Percentiles rank a stretch among this genome's conserved stretches.
phyloP scores from a whole-genome alignment of 306 rosid species.

The Cicer bijugum region DNA sequence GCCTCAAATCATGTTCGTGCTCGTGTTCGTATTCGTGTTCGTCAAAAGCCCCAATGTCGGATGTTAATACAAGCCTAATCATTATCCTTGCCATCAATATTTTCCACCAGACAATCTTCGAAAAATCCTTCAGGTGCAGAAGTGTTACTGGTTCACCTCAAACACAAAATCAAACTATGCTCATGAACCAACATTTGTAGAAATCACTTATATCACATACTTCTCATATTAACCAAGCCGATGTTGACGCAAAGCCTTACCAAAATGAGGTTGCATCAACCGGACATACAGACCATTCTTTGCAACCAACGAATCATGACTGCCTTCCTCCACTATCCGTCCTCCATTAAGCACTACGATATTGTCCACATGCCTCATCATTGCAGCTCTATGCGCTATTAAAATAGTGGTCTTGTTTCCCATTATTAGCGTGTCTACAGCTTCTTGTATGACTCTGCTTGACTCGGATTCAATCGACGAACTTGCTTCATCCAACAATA shows the following conservation, averaged over 20 bases:
- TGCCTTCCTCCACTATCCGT: constrained; percentile 95
- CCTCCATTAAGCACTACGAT: constrained; percentile 99
- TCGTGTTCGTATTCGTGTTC: no score
- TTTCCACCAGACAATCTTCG: constrained; percentile 47
- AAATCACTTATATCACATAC: constrained; percentile 38
- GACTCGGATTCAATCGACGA: constrained; percentile 98
- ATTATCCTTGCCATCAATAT: constrained; percentile 42
- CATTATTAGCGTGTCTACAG: constrained; percentile 96
- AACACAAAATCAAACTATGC: constrained; percentile 51
- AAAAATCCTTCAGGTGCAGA: constrained; percentile 45
- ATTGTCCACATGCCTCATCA: constrained; percentile 99
- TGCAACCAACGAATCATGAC: constrained; percentile 76
- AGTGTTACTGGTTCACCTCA: constrained; percentile 45
- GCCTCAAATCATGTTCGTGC: no score
- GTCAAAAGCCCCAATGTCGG: constrained; percentile 47
- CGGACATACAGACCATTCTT: constrained; percentile 94
- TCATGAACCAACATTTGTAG: constrained; percentile 46
- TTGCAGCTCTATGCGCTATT: constrained; percentile 98
- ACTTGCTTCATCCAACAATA: constrained; percentile 96
- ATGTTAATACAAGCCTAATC: constrained; percentile 42
- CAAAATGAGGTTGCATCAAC: constrained; percentile 98
- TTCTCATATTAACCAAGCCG: constrained; percentile 65
- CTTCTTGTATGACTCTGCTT: constrained; percentile 98
- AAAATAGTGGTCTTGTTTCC: constrained; percentile 98
- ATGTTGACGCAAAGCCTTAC: constrained; percentile 91